Conservation (phyloP, 108 stramenopile genomes). For the Cyclotella sp. region DNA sequence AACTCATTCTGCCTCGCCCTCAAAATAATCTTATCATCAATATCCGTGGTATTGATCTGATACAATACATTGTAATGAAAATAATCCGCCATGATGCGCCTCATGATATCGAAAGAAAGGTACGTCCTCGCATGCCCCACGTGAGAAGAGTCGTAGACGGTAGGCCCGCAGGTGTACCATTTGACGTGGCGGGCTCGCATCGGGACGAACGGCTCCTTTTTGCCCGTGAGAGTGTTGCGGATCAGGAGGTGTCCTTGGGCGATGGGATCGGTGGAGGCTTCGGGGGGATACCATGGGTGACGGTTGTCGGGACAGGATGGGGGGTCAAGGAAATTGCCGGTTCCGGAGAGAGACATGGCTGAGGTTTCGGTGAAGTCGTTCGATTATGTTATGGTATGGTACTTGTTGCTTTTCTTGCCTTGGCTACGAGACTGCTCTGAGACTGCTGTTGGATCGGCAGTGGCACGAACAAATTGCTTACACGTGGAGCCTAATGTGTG, state of each 20-base stretch:
- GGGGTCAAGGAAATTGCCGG: constrained; percentile 50
- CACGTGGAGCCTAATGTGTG: too few relatives aligned
- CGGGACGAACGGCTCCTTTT: constrained; percentile 73
- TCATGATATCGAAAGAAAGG: constrained; percentile 96
- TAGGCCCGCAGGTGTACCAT: constrained; percentile 97
- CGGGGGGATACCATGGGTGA: constrained; percentile 64
- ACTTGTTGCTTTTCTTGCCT: too few relatives aligned
- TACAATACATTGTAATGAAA: constrained; percentile 94
- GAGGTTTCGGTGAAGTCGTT: background rate
- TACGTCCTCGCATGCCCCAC: constrained; percentile 99
- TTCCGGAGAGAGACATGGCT: constrained; percentile 59
- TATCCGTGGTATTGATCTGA: constrained; percentile 95
- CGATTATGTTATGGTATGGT: too few relatives aligned
- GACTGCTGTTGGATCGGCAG: too few relatives aligned
- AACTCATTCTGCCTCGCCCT: constrained; percentile 78
- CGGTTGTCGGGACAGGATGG: constrained; percentile 31
- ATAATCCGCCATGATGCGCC: constrained; percentile 95
- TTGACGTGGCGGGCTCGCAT: constrained; percentile 50
- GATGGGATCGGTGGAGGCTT: constrained; percentile 53
- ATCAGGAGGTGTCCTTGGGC: constrained; percentile 66
- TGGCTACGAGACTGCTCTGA: too few relatives aligned
- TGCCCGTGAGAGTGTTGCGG: constrained; percentile 67
- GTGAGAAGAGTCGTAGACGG: constrained; percentile 96
- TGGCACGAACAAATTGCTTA: too few relatives aligned
- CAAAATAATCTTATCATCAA: constrained; percentile 99